Evolutionary conservation across 1,139 yeast genomes (phyloP).

Genomic region (Kurtzmaniella quercitrusa): DNA sequence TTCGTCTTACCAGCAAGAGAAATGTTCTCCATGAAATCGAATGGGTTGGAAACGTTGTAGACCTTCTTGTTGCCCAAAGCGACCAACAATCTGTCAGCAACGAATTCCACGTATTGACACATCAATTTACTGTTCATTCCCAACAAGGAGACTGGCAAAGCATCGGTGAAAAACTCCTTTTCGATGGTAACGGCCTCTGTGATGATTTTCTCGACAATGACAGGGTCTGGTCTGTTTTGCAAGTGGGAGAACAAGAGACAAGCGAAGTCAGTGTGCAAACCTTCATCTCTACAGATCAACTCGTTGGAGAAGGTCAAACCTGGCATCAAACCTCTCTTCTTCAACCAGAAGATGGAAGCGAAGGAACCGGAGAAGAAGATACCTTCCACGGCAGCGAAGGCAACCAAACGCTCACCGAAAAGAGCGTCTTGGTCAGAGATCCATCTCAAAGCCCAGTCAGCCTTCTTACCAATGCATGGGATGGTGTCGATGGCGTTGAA

Average conservation of each 20-base stretch:
- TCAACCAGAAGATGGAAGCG: conserved; percentile 97
- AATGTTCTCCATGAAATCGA: conserved; percentile 97
- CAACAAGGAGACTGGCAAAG: conserved; percentile 83
- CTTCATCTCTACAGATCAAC: conserved; percentile 96
- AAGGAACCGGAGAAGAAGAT: conserved; percentile 96
- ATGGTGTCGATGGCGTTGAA: conserved; percentile 93
- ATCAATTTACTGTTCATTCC: conserved; percentile 92
- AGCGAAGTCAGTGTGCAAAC: conserved; percentile 97
- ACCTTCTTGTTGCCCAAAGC: conserved; percentile 87
- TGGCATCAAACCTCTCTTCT: conserved; percentile 97
- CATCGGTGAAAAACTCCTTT: conserved; percentile 90
- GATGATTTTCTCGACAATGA: conserved; percentile 77
- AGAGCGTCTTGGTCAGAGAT: conserved; percentile 81
- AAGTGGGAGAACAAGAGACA: conserved; percentile 91
- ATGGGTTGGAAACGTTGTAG: conserved; percentile 88
- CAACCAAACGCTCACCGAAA: conserved; percentile 93
- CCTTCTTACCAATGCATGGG: conserved; percentile 92
- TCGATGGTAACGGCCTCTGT: conserved; percentile 95
- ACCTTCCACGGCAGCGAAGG: conserved; percentile 99
- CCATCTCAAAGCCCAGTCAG: conserved; percentile 98
- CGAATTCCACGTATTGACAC: conserved; percentile 97
- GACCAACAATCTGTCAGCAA: conserved; percentile 89
- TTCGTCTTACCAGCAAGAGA: conserved; percentile 97
- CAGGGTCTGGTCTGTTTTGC: conserved; percentile 77
- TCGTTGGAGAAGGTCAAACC: conserved; percentile 97